Base-by-base conservation (phyloP, 257 asterid species). In the Solanum sitiens region DNA sequence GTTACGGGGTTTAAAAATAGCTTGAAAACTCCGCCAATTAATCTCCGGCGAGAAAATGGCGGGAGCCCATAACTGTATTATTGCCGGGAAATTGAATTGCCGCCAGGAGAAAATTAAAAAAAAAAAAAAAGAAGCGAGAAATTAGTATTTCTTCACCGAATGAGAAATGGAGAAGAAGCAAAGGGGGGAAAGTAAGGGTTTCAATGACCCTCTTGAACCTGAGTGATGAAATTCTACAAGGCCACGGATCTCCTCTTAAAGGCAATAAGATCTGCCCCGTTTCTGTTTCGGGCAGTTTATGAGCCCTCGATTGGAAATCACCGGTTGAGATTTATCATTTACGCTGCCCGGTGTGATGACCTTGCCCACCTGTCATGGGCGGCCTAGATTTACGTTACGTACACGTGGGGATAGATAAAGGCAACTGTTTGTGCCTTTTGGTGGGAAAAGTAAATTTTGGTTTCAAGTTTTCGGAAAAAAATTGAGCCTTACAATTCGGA, bases 281-380 rank as follows among this genome's bases (percentile, higher is more conserved):
- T 82, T 73, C 72, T 45, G 83, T 42, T 82, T 56, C 89, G 93
- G 93, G 92, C 89, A 90, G 89, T 77, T 84, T 65, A 18, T 71
- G 15, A 15, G 59, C 88, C 93, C 42, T 86, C 3, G 25, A 88
- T 88, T 53, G 2, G 27, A 30, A 35, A 91, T 89, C 91, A 0
- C 84, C 83, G 89, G 92, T 40, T 4, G 40, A 12, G 39, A 47
- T 72, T 83, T 27, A 16, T 39, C 16, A 27, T 12, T 15, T 39
- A 23, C 59, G 30, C 72, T 88, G 89, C 92, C 93, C 92, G 83
- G 11, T 15, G 1, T 87, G 15, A 68, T 86, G 87, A 87, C 87
- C 86, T 76, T 40, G 86, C 86, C 85, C 75, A 91, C 56, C 87
- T 91, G 91, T 37, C 74, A 80, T 32, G 71, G 56, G 88, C 87